Percentiles rank a stretch among this genome's conserved stretches.
Conservation (phyloP, 2,329 filamentous ascomycete species). For the Cryphonectria carpinicola region DNA sequence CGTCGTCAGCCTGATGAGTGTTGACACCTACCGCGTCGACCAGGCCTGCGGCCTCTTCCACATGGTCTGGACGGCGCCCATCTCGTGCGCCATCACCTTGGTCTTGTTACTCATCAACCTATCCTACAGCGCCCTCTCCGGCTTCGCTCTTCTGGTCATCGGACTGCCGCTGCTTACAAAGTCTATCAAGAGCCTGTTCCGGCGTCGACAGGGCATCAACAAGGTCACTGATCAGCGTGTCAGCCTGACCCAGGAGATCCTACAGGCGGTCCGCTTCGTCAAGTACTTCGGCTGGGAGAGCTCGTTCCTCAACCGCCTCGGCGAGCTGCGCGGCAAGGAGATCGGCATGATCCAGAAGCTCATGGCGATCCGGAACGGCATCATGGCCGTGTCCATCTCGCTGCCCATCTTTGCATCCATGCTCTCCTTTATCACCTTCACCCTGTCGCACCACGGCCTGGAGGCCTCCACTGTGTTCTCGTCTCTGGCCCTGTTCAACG, state of each 20-base stretch:
- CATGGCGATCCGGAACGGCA: slow-evolving; percentile 80
- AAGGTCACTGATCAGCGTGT: slow-evolving; percentile 93
- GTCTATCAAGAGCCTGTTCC: slow-evolving; percentile 77
- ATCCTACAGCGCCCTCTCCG: slow-evolving; percentile 85
- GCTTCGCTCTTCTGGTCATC: slow-evolving; percentile 80
- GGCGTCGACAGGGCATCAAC: slow-evolving; percentile 79
- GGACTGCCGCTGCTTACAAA: slow-evolving; percentile 77
- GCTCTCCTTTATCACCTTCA: slow-evolving; percentile 87
- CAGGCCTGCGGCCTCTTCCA: slow-evolving; percentile 89
- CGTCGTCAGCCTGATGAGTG: slow-evolving; percentile 92
- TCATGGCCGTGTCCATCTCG: slow-evolving; percentile 82
- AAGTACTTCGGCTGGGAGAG: slow-evolving; percentile 97
- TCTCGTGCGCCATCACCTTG: slow-evolving; percentile 78
- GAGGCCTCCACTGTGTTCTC: slow-evolving; percentile 84
- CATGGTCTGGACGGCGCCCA: slow-evolving; percentile 84
- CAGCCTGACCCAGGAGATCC: slow-evolving; percentile 86
- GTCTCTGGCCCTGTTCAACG: slow-evolving; percentile 91
- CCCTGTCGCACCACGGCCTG: slow-evolving; percentile 67
- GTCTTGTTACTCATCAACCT: slow-evolving; percentile 83
- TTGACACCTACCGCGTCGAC: slow-evolving; percentile 91
- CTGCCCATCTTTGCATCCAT: slow-evolving; percentile 94
- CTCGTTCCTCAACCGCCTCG: slow-evolving; percentile 78
- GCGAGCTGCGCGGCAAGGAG: slow-evolving; percentile 74
- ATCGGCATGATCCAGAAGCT: slow-evolving; percentile 84
- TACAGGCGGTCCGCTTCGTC: slow-evolving; percentile 90